Conservation (phyloP, 2,329 filamentous ascomycete genomes). For the Daldinia sp. region DNA sequence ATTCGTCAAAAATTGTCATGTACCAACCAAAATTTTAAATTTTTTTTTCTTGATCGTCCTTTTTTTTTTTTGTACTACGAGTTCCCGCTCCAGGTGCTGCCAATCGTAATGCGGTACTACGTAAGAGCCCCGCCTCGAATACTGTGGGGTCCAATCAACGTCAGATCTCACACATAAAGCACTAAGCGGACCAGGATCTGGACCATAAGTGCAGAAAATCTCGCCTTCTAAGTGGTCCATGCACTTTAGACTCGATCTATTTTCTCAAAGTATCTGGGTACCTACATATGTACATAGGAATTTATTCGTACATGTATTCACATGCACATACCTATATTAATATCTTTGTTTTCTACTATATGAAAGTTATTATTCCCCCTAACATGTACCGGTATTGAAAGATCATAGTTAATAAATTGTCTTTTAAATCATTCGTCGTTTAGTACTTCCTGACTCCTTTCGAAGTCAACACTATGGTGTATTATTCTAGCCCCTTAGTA, state of each 20-base stretch:
- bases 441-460: too few species aligned
- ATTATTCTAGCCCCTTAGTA: too few species aligned
- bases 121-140: conserved; percentile 22
- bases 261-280: conserved; percentile 3
- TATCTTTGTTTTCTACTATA: neutral
- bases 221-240: conserved; percentile 5
- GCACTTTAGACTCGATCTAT: conserved; percentile 15
- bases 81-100: conserved; percentile 27
- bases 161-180: conserved; percentile 14
- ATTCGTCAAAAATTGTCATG: conserved; percentile 15
- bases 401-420: too few species aligned
- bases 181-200: conserved; percentile 5
- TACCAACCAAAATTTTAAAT: conserved; percentile 24
- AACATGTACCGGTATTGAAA: neutral
- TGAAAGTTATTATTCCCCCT: too few species aligned
- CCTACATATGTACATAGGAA: neutral
- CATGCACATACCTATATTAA: neutral
- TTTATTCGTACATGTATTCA: neutral
- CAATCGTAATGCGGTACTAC: conserved; percentile 31
- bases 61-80: conserved; percentile 19
- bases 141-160: conserved; percentile 23
- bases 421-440: too few species aligned
- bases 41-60: conserved; percentile 9
- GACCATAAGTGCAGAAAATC: conserved; percentile 1
- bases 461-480: too few species aligned